A percentile compares a stretch with the other conserved stretches of the same genome.
Conservation (phyloP, 768 basidiomycete species). For the Podaxis sp. region DNA sequence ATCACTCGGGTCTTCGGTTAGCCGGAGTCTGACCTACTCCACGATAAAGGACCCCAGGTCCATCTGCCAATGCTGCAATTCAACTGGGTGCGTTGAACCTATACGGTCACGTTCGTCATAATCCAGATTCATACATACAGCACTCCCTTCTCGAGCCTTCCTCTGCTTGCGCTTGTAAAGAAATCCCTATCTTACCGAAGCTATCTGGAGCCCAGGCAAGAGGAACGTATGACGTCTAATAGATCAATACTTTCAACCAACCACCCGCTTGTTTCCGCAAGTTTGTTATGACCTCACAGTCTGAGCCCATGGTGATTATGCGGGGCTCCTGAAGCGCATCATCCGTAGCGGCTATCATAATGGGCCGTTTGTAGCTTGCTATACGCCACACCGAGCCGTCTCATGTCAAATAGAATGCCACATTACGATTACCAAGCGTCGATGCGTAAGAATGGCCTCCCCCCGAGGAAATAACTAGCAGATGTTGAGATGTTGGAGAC, state of each 20-base stretch:
- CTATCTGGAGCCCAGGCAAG: no score
- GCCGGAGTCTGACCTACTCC: no score
- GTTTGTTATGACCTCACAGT: no score
- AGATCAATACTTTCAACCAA: background rate
- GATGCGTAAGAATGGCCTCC: background rate
- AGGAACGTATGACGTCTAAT: no score
- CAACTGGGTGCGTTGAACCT: no score
- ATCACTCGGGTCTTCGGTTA: background rate
- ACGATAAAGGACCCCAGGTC: no score
- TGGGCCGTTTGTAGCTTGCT: background rate
- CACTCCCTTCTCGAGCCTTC: no score
- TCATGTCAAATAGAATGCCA: background rate
- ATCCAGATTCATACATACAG: no score
- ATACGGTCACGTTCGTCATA: no score
- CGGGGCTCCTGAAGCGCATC: background rate
- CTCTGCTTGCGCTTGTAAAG: no score
- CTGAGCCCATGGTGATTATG: background rate
- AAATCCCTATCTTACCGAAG: no score
- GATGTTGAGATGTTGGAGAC: background rate
- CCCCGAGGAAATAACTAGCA: background rate
- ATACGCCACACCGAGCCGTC: background rate
- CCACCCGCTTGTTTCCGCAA: background rate
- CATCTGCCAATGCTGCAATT: no score
- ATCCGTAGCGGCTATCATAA: background rate
- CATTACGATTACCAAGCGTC: background rate